A percentile compares a stretch with the other conserved stretches of the same genome.
These are phyloP conservation scores for Salisapilia sapeloensis DNA, from an alignment of 352 stramenopile species.

Conservation along the genomic window DNA sequence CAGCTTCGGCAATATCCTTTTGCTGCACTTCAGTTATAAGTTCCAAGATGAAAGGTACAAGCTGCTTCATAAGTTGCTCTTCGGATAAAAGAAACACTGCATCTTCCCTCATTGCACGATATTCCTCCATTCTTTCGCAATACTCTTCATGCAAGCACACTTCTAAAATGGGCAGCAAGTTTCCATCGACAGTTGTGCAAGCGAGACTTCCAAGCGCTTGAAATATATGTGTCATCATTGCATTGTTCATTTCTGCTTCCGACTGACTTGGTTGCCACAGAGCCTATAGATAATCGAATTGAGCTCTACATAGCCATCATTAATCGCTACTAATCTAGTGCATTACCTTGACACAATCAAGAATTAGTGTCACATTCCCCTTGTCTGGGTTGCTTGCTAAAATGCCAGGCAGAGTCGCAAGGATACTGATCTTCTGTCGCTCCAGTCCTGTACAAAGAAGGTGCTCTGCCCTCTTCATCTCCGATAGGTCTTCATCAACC, in stretches of 20 bases:
- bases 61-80: slow-evolving; percentile 57
- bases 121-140: slow-evolving; percentile 18
- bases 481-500: slow-evolving; percentile 66
- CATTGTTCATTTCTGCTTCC: slow-evolving; percentile 18
- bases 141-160: slow-evolving; percentile 55
- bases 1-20: slow-evolving; percentile 56
- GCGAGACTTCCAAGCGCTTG: slow-evolving; percentile 31
- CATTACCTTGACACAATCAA: slow-evolving; percentile 63
- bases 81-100: slow-evolving; percentile 51
- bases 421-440: slow-evolving; percentile 66
- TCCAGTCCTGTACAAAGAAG: slow-evolving; percentile 57
- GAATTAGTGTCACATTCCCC: slow-evolving; percentile 26
- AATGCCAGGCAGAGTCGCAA: slow-evolving; percentile 49
- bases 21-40: slow-evolving; percentile 58
- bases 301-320: background rate
- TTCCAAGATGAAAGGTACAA: slow-evolving; percentile 53
- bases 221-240: slow-evolving; percentile 43
- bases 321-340: background rate
- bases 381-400: slow-evolving; percentile 61
- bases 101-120: slow-evolving; percentile 31
- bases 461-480: slow-evolving; percentile 66
- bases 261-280: slow-evolving; percentile 56
- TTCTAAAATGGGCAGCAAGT: slow-evolving; percentile 33
- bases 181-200: slow-evolving; percentile 48
- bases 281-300: slow-evolving; percentile 5